Conservation (phyloP, 2,329 filamentous ascomycete genomes). For the Scytalidium lignicola region DNA sequence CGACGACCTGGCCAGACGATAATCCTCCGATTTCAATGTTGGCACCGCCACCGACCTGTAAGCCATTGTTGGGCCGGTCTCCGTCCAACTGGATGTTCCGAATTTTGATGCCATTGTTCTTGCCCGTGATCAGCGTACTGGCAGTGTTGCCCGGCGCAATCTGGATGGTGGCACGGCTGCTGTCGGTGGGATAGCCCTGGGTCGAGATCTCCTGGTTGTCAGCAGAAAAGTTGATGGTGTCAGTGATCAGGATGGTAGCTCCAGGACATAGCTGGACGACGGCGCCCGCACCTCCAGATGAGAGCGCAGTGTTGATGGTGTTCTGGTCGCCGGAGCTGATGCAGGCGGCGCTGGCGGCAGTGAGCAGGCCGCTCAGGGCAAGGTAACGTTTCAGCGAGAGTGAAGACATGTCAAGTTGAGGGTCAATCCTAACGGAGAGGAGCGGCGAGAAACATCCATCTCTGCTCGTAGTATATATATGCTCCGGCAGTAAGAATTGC, state of each 20-base stretch:
- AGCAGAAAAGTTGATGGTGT: slow-evolving; percentile 16
- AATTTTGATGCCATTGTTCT: slow-evolving; percentile 16
- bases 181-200: slow-evolving; percentile 19
- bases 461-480: not conserved
- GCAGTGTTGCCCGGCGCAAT: slow-evolving; percentile 17
- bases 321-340: slow-evolving; percentile 17
- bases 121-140: slow-evolving; percentile 16
- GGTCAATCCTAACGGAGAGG: not conserved
- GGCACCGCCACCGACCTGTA: slow-evolving; percentile 17
- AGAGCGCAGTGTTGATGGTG: slow-evolving; percentile 15
- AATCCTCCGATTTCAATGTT: slow-evolving; percentile 23
- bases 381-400: not conserved
- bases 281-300: slow-evolving; percentile 11
- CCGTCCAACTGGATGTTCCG: slow-evolving; percentile 23
- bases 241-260: slow-evolving; percentile 13
- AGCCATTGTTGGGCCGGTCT: slow-evolving; percentile 16
- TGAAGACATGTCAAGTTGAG: not conserved
- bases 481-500: not conserved
- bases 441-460: not conserved
- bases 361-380: not conserved
- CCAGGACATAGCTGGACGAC: slow-evolving; percentile 17
- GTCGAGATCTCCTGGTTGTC: slow-evolving; percentile 23
- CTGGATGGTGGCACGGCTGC: slow-evolving; percentile 17
- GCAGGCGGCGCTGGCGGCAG: slow-evolving; percentile 8
- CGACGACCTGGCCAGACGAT: slow-evolving; percentile 16